These are phyloP conservation scores for Prunella vulgaris DNA, from an alignment of 257 asterid genomes.

Conservation along the genomic window DNA sequence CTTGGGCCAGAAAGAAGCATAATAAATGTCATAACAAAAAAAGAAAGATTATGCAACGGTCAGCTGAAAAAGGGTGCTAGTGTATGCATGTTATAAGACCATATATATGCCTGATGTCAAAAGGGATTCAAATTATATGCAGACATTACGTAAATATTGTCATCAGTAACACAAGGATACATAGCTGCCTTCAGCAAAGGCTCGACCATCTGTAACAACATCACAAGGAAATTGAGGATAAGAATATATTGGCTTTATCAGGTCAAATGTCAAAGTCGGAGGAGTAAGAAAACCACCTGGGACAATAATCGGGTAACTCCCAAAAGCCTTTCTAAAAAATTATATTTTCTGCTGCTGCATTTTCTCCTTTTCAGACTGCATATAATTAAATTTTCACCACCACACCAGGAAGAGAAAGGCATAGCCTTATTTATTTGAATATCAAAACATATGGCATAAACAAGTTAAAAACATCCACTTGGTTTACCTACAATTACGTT, in stretches of 20 bases:
- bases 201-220: slow-evolving; percentile 71
- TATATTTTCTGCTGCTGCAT: slow-evolving; percentile 47
- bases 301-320: slow-evolving; percentile 74
- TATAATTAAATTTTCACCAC: not conserved
- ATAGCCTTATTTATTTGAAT: not conserved
- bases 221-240: slow-evolving; percentile 11
- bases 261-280: not conserved
- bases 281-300: slow-evolving; percentile 34
- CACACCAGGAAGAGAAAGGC: not conserved
- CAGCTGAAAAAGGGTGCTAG: not conserved
- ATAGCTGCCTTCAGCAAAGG: slow-evolving; percentile 79
- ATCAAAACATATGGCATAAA: not conserved
- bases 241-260: not conserved
- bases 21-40: not conserved
- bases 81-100: not conserved
- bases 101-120: not conserved
- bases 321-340: slow-evolving; percentile 74
- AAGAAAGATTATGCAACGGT: not conserved
- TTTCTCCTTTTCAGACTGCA: slow-evolving; percentile 77
- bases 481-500: not conserved
- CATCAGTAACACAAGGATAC: slow-evolving; percentile 53
- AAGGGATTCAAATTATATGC: not conserved
- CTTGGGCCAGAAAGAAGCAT: not conserved
- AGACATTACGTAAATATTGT: not conserved
- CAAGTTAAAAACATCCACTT: not conserved